A percentile compares a stretch with the other conserved stretches of the same genome.
Evolutionary conservation across 371 early-diverging fungal genomes (phyloP).

Genomic region (Rhizopus microsporus): DNA sequence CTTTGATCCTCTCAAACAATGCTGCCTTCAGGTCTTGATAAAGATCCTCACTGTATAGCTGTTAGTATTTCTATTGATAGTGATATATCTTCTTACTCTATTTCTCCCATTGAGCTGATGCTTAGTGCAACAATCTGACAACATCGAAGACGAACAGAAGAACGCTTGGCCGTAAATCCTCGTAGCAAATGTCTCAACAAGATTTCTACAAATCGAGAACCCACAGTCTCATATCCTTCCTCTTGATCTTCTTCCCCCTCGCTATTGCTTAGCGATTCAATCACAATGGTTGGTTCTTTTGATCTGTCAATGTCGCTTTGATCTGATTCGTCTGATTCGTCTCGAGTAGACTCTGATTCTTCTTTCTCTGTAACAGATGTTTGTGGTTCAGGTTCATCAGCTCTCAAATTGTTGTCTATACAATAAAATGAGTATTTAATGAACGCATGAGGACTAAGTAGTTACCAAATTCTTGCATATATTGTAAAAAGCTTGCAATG

Average conservation of each 20-base stretch:
- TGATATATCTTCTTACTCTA: conserved; percentile 62
- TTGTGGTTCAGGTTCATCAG: conserved; percentile 6
- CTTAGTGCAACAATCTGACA: conserved; percentile 80
- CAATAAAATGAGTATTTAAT: conserved; percentile 2
- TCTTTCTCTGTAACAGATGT: conserved; percentile 4
- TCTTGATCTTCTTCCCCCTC: conserved; percentile 33
- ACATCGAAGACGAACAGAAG: conserved; percentile 73
- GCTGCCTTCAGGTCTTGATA: conserved; percentile 67
- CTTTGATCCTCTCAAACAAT: conserved; percentile 72
- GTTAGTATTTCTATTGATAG: not conserved
- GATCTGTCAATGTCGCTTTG: conserved; percentile 23
- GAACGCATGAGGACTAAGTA: not conserved
- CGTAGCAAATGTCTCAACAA: conserved; percentile 69
- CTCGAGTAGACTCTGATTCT: conserved; percentile 5
- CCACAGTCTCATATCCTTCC: conserved; percentile 56
- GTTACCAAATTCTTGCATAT: conserved; percentile 64
- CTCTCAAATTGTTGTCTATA: conserved; percentile 10
- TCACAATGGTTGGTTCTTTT: conserved; percentile 15
- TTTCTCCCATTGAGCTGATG: conserved; percentile 75
- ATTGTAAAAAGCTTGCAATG: conserved; percentile 75
- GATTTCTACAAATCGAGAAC: conserved; percentile 72
- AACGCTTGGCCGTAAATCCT: conserved; percentile 77
- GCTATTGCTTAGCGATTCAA: conserved; percentile 11
- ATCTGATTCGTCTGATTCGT: conserved; percentile 22
- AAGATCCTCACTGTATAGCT: conserved; percentile 65